These are phyloP conservation scores for Cladophialophora psammophila DNA, from an alignment of 2,329 filamentous ascomycete species.

Conservation along the genomic window DNA sequence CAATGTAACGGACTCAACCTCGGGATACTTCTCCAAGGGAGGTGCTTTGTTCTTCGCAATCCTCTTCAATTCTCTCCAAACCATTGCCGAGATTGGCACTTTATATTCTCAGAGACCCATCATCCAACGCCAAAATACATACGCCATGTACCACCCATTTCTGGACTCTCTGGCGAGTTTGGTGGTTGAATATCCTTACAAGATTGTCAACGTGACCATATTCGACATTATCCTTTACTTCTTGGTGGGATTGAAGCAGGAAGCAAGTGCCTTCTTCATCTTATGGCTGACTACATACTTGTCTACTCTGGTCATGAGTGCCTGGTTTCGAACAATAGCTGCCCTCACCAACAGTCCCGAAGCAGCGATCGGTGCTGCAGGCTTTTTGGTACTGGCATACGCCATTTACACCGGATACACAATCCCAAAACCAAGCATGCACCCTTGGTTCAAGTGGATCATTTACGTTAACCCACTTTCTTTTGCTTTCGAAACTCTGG, in stretches of 20 bases:
- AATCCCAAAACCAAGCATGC: slow-evolving; percentile 57
- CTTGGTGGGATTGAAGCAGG: slow-evolving; percentile 64
- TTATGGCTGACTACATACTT: slow-evolving; percentile 62
- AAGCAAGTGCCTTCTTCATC: slow-evolving; percentile 66
- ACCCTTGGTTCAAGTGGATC: slow-evolving; percentile 68
- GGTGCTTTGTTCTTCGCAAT: slow-evolving; percentile 70
- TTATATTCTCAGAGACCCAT: slow-evolving; percentile 89
- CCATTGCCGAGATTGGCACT: slow-evolving; percentile 73
- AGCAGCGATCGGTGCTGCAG: slow-evolving; percentile 62
- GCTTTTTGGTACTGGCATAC: slow-evolving; percentile 47
- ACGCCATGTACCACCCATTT: slow-evolving; percentile 87
- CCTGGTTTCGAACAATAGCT: slow-evolving; percentile 64
- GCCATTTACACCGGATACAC: slow-evolving; percentile 54
- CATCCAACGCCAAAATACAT: slow-evolving; percentile 86
- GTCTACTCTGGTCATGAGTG: slow-evolving; percentile 65
- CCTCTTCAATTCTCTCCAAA: slow-evolving; percentile 66
- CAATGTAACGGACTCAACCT: slow-evolving; percentile 63
- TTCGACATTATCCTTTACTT: slow-evolving; percentile 70
- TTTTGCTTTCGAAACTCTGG: slow-evolving; percentile 50
- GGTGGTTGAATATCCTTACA: slow-evolving; percentile 59
- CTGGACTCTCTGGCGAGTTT: slow-evolving; percentile 74
- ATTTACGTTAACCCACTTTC: slow-evolving; percentile 58
- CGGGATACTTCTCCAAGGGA: slow-evolving; percentile 68
- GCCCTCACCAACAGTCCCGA: slow-evolving; percentile 65
- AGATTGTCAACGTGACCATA: slow-evolving; percentile 65